Base-by-base conservation (phyloP, 257 asterid genomes). In the Euphrasia confusa region DNA sequence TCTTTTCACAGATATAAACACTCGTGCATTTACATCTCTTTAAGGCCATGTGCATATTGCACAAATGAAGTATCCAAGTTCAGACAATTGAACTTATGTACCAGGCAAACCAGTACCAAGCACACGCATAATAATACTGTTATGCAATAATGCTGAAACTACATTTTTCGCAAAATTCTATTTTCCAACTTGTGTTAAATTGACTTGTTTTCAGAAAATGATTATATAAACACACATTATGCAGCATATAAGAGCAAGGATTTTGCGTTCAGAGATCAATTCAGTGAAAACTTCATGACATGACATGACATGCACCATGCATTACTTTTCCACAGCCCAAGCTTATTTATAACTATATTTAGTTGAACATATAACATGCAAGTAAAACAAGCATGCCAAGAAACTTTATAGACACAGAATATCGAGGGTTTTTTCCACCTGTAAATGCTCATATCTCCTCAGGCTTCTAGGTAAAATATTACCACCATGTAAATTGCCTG, bases 391-490 rank as follows among this genome's bases (percentile, higher is more conserved):
- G 42, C 40, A 61, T 17, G 57, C 68, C 53, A 14, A 68, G 45
- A 64, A 58, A 13, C 52, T 21, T 47, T 32, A 28, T 28, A 17
- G 27, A 56, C n/a, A 60, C 15, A 52, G 24, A 21, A 66, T 50
- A 39, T 58, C 42, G 47, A 58, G 48, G 65, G 47, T 48, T 59
- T 52, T 21, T 21, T 21, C 50, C 72, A 87, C 94, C 87, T 78
- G 75, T 42, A 70, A 62, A 65, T 65, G 70, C 48, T 78, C 86
- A 61, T 76, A 79, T 82, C 94, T 82, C 71, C 80, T 80, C 33
- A 73, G 72, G 76, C 84, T 83, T 54, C 82, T 78, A 68, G 71
- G 72, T 68, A 81, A 66, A 30, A 53, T 45, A 61, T 64, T 77
- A 42, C 58, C 74, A 68, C 75, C 70, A 21, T 21, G 77, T 33